Evolutionary conservation across 768 basidiomycete species (phyloP).

Genomic region (Psilocybe sp.): DNA sequence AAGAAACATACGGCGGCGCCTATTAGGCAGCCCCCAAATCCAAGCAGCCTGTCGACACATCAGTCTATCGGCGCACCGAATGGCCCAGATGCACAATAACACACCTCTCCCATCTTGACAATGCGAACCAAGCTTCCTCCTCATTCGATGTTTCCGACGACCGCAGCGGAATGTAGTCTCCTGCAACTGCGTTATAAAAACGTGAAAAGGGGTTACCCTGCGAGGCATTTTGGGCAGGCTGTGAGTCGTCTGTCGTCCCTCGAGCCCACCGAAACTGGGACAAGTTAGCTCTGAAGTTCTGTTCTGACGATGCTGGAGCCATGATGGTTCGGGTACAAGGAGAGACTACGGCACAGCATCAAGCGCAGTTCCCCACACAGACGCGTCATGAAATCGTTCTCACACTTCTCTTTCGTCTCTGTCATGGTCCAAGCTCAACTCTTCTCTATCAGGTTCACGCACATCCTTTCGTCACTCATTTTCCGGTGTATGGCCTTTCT

Average conservation of each 20-base stretch:
- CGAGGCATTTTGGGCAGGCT: slow-evolving; percentile 31
- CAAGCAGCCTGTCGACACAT: slow-evolving; percentile 60
- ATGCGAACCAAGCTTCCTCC: slow-evolving; percentile 92
- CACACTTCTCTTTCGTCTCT: too few species aligned
- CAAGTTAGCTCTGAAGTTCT: slow-evolving; percentile 69
- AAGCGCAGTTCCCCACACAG: too few species aligned
- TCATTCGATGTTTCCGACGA: slow-evolving; percentile 84
- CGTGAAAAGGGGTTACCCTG: slow-evolving; percentile 73
- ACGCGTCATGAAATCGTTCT: too few species aligned
- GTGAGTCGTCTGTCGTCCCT: slow-evolving; percentile 69
- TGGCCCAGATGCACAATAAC: slow-evolving; percentile 4
- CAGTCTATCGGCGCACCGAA: not conserved
- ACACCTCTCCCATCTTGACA: slow-evolving; percentile 92
- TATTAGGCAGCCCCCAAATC: slow-evolving; percentile 84
- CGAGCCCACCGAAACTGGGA: slow-evolving; percentile 88
- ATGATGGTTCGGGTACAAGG: slow-evolving; percentile 5
- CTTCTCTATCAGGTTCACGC: too few species aligned
- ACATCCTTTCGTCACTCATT: too few species aligned
- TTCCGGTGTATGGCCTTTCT: too few species aligned
- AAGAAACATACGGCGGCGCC: slow-evolving; percentile 95
- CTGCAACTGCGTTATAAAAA: slow-evolving; percentile 83
- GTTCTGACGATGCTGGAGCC: slow-evolving; percentile 44
- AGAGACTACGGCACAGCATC: too few species aligned
- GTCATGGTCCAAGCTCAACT: too few species aligned
- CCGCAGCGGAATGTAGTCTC: slow-evolving; percentile 85